Evolutionary conservation across 495 filamentous ascomycete species (phyloP).

Genomic region (Penicillium paxilli): DNA sequence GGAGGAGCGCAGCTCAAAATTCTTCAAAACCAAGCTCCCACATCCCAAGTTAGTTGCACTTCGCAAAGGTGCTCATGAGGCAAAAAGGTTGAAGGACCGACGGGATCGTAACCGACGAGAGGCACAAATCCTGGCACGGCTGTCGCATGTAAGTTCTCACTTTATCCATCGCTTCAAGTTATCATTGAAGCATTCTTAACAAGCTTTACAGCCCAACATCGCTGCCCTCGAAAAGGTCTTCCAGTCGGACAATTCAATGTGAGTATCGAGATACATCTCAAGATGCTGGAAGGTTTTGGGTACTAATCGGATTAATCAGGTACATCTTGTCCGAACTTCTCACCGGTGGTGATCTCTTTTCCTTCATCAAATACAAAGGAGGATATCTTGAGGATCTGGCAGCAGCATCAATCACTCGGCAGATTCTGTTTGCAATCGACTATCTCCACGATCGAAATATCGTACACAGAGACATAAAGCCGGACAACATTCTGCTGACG

Average conservation of each 20-base stretch:
- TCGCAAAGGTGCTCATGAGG: background rate
- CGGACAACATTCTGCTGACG: constrained; percentile 67
- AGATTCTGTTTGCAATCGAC: constrained; percentile 59
- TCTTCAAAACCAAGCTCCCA: background rate
- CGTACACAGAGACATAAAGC: constrained; percentile 70
- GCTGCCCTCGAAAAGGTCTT: constrained; percentile 57
- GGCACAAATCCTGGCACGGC: constrained; percentile 52
- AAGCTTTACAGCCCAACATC: constrained; percentile 57
- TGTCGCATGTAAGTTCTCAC: constrained; percentile 56
- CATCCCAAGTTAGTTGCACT: background rate
- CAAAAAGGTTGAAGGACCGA: constrained; percentile 2
- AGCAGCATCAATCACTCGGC: constrained; percentile 55
- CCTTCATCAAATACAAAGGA: constrained; percentile 53
- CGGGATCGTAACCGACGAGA: constrained; percentile 39
- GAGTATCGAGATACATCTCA: no score
- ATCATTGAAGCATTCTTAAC: background rate
- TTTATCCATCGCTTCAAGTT: background rate
- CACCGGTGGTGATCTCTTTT: constrained; percentile 65
- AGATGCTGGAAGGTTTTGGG: no score
- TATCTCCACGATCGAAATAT: constrained; percentile 59
- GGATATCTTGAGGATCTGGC: constrained; percentile 50
- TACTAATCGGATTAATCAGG: constrained; percentile 26
- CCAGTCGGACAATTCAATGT: constrained; percentile 50
- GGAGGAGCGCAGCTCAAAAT: constrained; percentile 3
- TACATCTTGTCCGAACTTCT: constrained; percentile 68